Evolutionary conservation across 345 rosid genomes (phyloP), one percentile per base, ranked within the genome.

Genomic region (Sisymbrium irio): DNA sequence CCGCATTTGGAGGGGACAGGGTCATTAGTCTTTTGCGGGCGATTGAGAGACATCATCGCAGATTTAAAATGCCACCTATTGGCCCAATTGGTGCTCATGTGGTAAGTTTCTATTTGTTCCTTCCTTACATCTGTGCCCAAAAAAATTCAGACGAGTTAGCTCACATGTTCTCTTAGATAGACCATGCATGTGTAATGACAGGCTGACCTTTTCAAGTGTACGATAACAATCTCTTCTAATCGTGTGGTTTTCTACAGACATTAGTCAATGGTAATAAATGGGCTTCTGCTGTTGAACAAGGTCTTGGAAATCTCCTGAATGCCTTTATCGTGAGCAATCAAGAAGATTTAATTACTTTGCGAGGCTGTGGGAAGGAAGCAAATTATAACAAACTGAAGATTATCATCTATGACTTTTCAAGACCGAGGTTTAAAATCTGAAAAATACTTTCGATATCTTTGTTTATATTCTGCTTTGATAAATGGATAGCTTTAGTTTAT

Each of bases 51-150:
- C 78, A 71, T 69, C 89, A 83, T 27, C 83, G 40, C 36, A 62
- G 62, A 45, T 93, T 93, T 68, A 78, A 67, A 47, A 80, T 65
- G 75, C 93, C 96, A 42, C 98, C 98, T 14, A 85, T 93, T 78
- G 98, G 98, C 82, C 98, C 98, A 10, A 72, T 90, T 80, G 98
- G 98, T 62, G 84, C 89, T 45, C 97, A 93, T 77, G 62, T 93
- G 84, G 97, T 93, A 57, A 85, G 25, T 22, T 22, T 22, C 25
- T 22, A 22, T 22, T 3, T 22, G 97, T 84, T 51, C 36, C 13
- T 62, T 65, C 54, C 0, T 20, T 20, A 41, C 50, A 41, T 30
- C 30, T 53, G 2, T 30, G 39, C 27, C 30, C 11, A 20, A 56
- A 44, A 7, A 17, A 37, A 39, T 14, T 27, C 30, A 47, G 8